phyloP scores from a whole-genome alignment of 2,329 filamentous ascomycete genomes.

The Hymenoscyphus scutula region DNA sequence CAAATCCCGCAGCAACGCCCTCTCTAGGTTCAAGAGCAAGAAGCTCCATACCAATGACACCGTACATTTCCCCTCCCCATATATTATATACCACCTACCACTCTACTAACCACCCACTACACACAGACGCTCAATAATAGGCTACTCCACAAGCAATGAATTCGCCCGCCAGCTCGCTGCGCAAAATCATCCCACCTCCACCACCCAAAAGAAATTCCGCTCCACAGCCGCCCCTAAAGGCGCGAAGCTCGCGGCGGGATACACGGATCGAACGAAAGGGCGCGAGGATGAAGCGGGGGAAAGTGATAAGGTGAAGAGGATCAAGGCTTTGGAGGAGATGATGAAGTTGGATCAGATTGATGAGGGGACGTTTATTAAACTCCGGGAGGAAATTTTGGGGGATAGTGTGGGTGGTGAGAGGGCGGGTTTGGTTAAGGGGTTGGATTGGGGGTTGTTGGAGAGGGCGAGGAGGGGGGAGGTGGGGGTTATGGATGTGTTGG shows the following conservation, averaged over 20 bases:
- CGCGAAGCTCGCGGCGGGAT: constrained; percentile 73
- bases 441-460: constrained; percentile 80
- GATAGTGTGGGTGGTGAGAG: constrained; percentile 65
- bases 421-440: constrained; percentile 86
- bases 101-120: constrained; percentile 6
- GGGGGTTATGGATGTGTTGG: constrained; percentile 43
- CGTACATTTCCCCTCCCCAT: constrained; percentile 52
- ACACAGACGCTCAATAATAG: constrained; percentile 24
- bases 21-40: constrained; percentile 74
- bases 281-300: constrained; percentile 54
- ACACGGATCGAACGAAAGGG: constrained; percentile 74
- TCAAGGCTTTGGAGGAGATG: constrained; percentile 77
- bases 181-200: constrained; percentile 42
- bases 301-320: constrained; percentile 56
- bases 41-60: constrained; percentile 90
- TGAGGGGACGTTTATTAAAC: constrained; percentile 70
- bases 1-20: constrained; percentile 44
- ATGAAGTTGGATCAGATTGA: constrained; percentile 84
- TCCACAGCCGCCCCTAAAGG: constrained; percentile 78
- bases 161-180: constrained; percentile 86
- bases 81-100: constrained; percentile 2
- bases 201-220: constrained; percentile 64
- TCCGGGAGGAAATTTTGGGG: constrained; percentile 75
- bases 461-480: constrained; percentile 67
- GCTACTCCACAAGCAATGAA: constrained; percentile 44